Percentiles rank a stretch among this genome's conserved stretches.
Evolutionary conservation across 805 yeast species (phyloP).

Genomic region (Wickerhamia fluorescens): DNA sequence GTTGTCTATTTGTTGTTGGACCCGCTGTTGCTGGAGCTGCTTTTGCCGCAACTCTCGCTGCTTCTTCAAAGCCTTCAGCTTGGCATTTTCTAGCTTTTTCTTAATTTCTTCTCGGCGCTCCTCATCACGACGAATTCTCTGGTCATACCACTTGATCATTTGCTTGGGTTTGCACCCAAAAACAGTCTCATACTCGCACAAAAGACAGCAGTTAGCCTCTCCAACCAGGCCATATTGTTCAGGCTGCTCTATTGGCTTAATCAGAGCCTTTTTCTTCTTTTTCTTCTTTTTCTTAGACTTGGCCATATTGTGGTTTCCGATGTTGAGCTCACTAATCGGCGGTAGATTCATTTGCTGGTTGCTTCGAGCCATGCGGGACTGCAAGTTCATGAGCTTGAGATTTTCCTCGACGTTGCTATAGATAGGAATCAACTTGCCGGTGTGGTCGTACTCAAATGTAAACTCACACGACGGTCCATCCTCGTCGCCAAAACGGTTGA

Average conservation of each 20-base stretch:
- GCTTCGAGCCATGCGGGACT: conserved; percentile 4
- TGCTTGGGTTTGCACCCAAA: conserved; percentile 45
- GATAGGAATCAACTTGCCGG: conserved; percentile 36
- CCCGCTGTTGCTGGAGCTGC: conserved; percentile 2
- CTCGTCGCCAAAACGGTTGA: conserved; percentile 8
- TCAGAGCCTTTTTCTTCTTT: conserved; percentile 14
- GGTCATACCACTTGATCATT: conserved; percentile 45
- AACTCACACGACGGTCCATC: conserved; percentile 39
- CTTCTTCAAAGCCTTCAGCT: conserved; percentile 25
- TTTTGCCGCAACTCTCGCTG: conserved; percentile 7
- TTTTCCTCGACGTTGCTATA: conserved; percentile 33
- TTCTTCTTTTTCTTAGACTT: conserved; percentile 14
- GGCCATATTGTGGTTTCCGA: no score
- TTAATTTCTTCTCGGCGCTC: conserved; percentile 26
- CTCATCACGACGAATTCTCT: conserved; percentile 19
- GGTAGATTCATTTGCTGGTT: conserved; percentile 6
- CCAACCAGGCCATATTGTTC: conserved; percentile 1
- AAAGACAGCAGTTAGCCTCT: conserved; percentile 27
- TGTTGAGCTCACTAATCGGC: conserved; percentile 8
- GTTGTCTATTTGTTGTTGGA: not conserved
- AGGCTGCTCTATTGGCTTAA: conserved; percentile 1
- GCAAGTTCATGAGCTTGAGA: conserved; percentile 25
- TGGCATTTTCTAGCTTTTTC: conserved; percentile 32
- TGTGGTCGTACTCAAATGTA: conserved; percentile 37
- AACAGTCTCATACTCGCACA: conserved; percentile 47